Evolutionary conservation across 805 yeast species (phyloP).

Genomic region (Candida nonsorbophila): DNA sequence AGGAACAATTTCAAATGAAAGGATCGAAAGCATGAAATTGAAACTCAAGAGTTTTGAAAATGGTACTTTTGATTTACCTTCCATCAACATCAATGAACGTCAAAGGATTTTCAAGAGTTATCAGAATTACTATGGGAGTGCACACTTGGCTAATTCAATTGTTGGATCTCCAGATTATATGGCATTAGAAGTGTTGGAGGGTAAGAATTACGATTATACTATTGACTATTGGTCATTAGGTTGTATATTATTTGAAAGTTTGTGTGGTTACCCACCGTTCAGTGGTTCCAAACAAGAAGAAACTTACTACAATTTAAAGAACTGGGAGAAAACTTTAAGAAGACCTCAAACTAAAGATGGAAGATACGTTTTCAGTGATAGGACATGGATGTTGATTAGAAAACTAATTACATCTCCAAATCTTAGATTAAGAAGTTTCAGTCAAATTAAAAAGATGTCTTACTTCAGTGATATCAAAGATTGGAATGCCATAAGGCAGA

Average conservation of each 20-base stretch:
- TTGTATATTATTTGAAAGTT: slow-evolving; percentile 92
- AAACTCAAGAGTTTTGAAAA: slow-evolving; percentile 67
- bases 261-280: slow-evolving; percentile 96
- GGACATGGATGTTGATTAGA: slow-evolving; percentile 89
- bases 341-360: slow-evolving; percentile 93
- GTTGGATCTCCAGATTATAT: slow-evolving; percentile 99
- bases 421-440: slow-evolving; percentile 69
- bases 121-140: slow-evolving; percentile 51
- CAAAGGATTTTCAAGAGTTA: slow-evolving; percentile 82
- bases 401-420: slow-evolving; percentile 76
- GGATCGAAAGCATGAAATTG: slow-evolving; percentile 88
- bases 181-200: slow-evolving; percentile 97
- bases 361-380: slow-evolving; percentile 85
- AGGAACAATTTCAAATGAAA: slow-evolving; percentile 87
- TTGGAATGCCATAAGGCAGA: slow-evolving; percentile 63
- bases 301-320: slow-evolving; percentile 86
- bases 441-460: slow-evolving; percentile 71
- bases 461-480: slow-evolving; percentile 76
- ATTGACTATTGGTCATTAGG: slow-evolving; percentile 99
- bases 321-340: slow-evolving; percentile 83
- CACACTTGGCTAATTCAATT: slow-evolving; percentile 84
- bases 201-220: slow-evolving; percentile 88
- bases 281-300: slow-evolving; percentile 92
- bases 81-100: slow-evolving; percentile 79
- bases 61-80: slow-evolving; percentile 52